Evolutionary conservation across 257 asterid genomes (phyloP).

Genomic region (Cinchona pubescens): DNA sequence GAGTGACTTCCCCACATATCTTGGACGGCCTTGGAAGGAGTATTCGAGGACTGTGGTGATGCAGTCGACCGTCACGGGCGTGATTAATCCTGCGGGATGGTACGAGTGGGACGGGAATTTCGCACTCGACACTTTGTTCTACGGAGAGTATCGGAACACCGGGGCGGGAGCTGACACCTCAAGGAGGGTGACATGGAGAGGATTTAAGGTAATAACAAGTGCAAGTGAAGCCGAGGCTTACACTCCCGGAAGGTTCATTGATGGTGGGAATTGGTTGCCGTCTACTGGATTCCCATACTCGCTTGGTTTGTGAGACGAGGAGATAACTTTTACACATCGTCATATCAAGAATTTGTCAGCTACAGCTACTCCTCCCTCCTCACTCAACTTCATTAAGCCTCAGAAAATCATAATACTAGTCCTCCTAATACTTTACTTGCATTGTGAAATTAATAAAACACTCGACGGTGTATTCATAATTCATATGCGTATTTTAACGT

Average conservation of each 20-base stretch:
- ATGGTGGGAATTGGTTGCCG: conserved; percentile 30
- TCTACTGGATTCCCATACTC: conserved; percentile 34
- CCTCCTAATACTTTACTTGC: no score
- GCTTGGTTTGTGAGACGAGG: conserved; percentile 22
- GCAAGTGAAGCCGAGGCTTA: conserved; percentile 31
- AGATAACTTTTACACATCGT: no score
- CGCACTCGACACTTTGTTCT: conserved; percentile 28
- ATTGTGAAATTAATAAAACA: no score
- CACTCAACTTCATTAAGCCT: no score
- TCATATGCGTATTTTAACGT: no score
- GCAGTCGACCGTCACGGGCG: conserved; percentile 27
- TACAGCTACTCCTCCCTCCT: no score
- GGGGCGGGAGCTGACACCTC: conserved; percentile 34
- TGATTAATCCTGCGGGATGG: conserved; percentile 33
- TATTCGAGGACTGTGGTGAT: conserved; percentile 31
- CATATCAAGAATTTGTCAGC: no score
- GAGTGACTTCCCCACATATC: conserved; percentile 22
- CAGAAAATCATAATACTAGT: no score
- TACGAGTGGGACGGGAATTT: conserved; percentile 34
- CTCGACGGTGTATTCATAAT: no score
- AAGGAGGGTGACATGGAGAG: conserved; percentile 32
- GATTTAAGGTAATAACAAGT: conserved; percentile 24
- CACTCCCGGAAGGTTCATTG: conserved; percentile 26
- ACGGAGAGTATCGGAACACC: conserved; percentile 33
- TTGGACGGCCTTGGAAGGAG: conserved; percentile 39